phyloP scores from a whole-genome alignment of 129 eudicot genomes.

The Ambrosia trifida region DNA sequence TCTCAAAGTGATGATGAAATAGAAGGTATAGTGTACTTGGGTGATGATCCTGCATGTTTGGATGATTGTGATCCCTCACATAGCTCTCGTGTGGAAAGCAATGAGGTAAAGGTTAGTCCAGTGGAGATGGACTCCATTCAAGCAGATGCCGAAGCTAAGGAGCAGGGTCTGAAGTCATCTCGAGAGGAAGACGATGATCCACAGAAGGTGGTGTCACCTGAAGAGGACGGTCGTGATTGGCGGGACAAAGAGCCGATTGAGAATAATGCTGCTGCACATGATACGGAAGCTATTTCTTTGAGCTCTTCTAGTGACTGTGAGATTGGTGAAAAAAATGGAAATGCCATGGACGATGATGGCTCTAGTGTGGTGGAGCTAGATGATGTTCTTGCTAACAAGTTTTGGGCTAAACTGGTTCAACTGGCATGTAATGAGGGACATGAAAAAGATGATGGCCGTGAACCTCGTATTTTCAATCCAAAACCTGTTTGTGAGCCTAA shows the following conservation, averaged over 20 bases:
- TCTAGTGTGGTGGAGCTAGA: conserved; percentile 7
- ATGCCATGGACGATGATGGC: conserved; percentile 6
- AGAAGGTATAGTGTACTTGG: conserved; percentile 18
- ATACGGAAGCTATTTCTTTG: conserved; percentile 26
- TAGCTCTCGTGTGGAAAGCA: conserved; percentile 35
- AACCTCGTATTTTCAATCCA: neutral
- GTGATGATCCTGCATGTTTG: conserved; percentile 25
- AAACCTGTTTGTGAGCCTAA: neutral
- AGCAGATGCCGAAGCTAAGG: conserved; percentile 22
- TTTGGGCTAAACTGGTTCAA: conserved; percentile 6
- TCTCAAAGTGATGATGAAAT: conserved; percentile 33
- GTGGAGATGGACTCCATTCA: conserved; percentile 30
- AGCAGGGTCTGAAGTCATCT: conserved; percentile 19
- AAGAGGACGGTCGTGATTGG: conserved; percentile 14
- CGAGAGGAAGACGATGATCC: conserved; percentile 16
- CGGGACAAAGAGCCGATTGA: conserved; percentile 20
- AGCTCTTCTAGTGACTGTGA: conserved; percentile 36
- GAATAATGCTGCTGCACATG: conserved; percentile 25
- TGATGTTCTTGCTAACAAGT: neutral
- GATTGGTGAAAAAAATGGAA: conserved; percentile 27
- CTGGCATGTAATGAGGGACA: neutral
- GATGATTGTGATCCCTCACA: conserved; percentile 40
- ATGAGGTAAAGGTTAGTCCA: conserved; percentile 31
- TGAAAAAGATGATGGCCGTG: neutral
- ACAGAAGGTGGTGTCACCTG: conserved; percentile 11